Base-by-base conservation (phyloP, 2,329 filamentous ascomycete genomes). In the Verticillium albo-atrum region DNA sequence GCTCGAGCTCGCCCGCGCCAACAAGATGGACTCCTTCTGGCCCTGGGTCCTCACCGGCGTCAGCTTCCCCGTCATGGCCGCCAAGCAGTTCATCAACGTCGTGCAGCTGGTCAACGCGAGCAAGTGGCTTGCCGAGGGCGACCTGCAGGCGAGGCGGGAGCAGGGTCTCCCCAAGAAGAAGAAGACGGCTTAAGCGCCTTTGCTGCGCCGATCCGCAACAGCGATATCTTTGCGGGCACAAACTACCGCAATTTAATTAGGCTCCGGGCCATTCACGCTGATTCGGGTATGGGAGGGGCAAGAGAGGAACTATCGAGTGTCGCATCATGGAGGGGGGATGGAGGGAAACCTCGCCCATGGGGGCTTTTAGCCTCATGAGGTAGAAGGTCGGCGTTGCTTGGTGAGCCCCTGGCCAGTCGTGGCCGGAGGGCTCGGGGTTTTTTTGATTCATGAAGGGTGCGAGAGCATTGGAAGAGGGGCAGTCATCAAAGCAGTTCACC, bases 81-180 rank as follows among this genome's bases (percentile, higher is more conserved):
- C 88, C 67, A 99, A 99, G 83, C 95, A 99, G 73, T 82, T 90
- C 69, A 91, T 98, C 81, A 99, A 99, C 70, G 82, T 97, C 56
- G 84, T 98, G 54, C 95, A 99, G 80, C 83, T 99, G 67, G 85
- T 96, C 70, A 96, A 97, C 76, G 95, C 95, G 6, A 93, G 92
- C 75, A 87, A 87, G 70, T 96, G 91, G 88, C 82, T 99, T 42
- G 95, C 92, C 0, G 93, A 98, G 76, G 92, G 92, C n/a, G 95
- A 99, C 68, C 75, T 89, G 35, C 82, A 85, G 68, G 79, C 82
- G 62, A 84, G 92, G 68, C 83, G 65, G 59, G 74, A 71, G 37
- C 70, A 74, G 66, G 86, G 85, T 3, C 70, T 87, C 28, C 81
- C 83, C 26, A 80, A 79, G 66, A 78, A 77, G 71, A 73, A 72